These are phyloP conservation scores for Posidonia australis DNA, from an alignment of 106 monocot species.

Conservation along the genomic window DNA sequence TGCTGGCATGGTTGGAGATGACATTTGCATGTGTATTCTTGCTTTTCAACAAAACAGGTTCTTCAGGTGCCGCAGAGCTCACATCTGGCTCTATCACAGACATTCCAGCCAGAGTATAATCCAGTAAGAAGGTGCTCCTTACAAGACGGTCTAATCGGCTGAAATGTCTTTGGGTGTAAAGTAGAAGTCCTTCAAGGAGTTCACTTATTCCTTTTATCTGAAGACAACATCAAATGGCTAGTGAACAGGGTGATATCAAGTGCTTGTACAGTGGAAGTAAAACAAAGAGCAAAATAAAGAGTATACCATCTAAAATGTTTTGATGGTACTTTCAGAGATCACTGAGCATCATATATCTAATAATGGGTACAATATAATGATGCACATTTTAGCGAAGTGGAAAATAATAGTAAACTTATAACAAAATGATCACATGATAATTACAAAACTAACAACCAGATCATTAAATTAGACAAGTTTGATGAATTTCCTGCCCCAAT, in stretches of 20 bases:
- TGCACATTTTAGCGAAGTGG: too few species aligned
- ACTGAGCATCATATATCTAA: too few species aligned
- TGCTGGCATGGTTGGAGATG: not conserved
- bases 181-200: conserved; percentile 80
- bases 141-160: conserved; percentile 70
- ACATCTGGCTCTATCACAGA: conserved; percentile 57
- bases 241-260: not conserved
- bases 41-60: conserved; percentile 10
- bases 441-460: too few species aligned
- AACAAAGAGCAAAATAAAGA: not conserved
- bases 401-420: too few species aligned
- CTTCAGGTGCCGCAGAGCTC: conserved; percentile 3
- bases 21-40: not conserved
- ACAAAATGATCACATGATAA: too few species aligned
- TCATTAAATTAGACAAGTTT: too few species aligned
- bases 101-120: conserved; percentile 62
- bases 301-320: too few species aligned
- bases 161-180: conserved; percentile 84
- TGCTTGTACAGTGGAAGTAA: not conserved
- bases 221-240: not conserved
- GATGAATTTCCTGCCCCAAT: too few species aligned
- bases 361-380: too few species aligned
- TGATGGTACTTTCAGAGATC: too few species aligned
- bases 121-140: conserved; percentile 67
- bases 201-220: conserved; percentile 86